A percentile compares a stretch with the other conserved stretches of the same genome.
phyloP scores from a whole-genome alignment of 140 eudicot species.

The Stevia rebaudiana region DNA sequence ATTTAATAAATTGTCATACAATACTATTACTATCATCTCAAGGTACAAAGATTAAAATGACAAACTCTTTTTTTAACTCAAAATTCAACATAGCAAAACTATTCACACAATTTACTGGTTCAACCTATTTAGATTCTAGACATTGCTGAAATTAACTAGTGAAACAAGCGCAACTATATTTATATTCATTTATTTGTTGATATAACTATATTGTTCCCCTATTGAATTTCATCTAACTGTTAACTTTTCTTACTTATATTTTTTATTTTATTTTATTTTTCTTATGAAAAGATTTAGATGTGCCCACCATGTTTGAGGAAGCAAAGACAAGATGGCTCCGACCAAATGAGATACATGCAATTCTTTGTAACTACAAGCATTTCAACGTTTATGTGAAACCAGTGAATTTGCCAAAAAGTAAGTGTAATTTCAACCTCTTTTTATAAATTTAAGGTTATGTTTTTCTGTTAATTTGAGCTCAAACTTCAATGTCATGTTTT shows the following conservation, averaged over 20 bases:
- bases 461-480: background rate
- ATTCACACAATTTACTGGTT: background rate
- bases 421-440: conserved; percentile 15
- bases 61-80: background rate
- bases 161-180: background rate
- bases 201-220: background rate
- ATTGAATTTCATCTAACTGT: conserved; percentile 7
- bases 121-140: background rate
- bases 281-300: conserved; percentile 63
- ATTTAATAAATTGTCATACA: background rate
- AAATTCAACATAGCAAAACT: background rate
- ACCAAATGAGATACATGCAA: conserved; percentile 95
- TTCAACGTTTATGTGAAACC: conserved; percentile 78
- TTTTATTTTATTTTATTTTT: conserved; percentile 5
- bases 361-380: conserved; percentile 64
- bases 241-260: background rate
- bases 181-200: conserved; percentile 7
- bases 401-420: conserved; percentile 63
- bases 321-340: conserved; percentile 88
- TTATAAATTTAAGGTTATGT: conserved; percentile 1
- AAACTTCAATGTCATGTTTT: background rate
- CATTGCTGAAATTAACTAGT: background rate
- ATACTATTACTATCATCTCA: background rate
- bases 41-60: background rate
- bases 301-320: conserved; percentile 67